Percentiles rank a stretch among this genome's conserved stretches.
phyloP scores from a whole-genome alignment of 1,284 basidiomycete species.

The Inonotus obliquus region DNA sequence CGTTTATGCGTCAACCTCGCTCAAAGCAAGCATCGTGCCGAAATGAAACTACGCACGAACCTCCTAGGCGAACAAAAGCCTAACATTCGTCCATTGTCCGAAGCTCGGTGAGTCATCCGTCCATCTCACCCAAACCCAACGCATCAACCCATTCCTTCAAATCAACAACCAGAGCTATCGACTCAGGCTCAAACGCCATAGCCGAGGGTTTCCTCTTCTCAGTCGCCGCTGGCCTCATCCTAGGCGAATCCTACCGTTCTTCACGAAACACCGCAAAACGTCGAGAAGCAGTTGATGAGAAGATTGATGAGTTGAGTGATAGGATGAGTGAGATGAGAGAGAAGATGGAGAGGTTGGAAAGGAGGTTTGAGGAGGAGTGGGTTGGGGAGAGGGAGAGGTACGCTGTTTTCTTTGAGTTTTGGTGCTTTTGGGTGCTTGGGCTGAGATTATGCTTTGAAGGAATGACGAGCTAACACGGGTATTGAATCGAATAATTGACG shows the following conservation, averaged over 20 bases:
- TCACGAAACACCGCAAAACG: slow-evolving; percentile 71
- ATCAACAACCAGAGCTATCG: slow-evolving; percentile 63
- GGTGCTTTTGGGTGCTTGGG: background rate
- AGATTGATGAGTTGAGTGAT: slow-evolving; percentile 53
- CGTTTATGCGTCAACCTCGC: slow-evolving; percentile 73
- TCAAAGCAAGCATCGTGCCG: slow-evolving; percentile 76
- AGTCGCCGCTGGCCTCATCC: slow-evolving; percentile 72
- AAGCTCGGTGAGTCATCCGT: slow-evolving; percentile 57
- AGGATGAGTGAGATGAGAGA: slow-evolving; percentile 44
- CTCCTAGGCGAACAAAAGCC: slow-evolving; percentile 77
- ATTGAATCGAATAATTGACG: slow-evolving; percentile 66
- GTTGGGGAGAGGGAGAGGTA: slow-evolving; percentile 44
- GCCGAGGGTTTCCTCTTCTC: slow-evolving; percentile 85
- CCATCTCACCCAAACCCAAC: background rate
- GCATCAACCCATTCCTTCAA: background rate
- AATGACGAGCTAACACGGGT: slow-evolving; percentile 63
- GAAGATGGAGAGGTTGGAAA: slow-evolving; percentile 42
- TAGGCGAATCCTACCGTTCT: slow-evolving; percentile 76
- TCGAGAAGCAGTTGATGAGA: slow-evolving; percentile 70
- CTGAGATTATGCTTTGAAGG: slow-evolving; percentile 30
- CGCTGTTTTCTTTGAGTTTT: slow-evolving; percentile 20
- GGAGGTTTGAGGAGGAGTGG: slow-evolving; percentile 41
- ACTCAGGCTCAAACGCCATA: slow-evolving; percentile 82
- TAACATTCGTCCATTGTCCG: slow-evolving; percentile 77
- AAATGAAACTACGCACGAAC: slow-evolving; percentile 73